Percentiles rank a stretch among this genome's conserved stretches.
These are phyloP conservation scores for Elsinoe arachidis DNA, from an alignment of 2,329 filamentous ascomycete genomes.

Conservation along the genomic window DNA sequence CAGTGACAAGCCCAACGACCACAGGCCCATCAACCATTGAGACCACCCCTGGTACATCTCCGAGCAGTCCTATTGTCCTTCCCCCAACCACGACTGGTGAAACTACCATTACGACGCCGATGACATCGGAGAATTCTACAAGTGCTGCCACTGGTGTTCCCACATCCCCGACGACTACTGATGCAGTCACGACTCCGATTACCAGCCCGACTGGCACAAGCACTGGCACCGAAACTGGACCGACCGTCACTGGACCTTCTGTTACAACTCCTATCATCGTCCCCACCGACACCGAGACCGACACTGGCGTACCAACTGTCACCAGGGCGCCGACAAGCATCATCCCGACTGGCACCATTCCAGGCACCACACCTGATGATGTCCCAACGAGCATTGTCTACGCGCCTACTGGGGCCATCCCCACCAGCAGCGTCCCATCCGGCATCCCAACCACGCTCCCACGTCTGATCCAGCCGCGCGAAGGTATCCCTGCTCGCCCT, in stretches of 20 bases:
- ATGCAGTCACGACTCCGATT: background rate
- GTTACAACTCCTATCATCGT: slow-evolving; percentile 13
- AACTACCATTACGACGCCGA: slow-evolving; percentile 9
- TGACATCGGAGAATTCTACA: slow-evolving; percentile 2
- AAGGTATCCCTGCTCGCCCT: slow-evolving; percentile 48
- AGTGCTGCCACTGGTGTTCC: background rate
- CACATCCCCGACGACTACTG: background rate
- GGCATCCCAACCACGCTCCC: slow-evolving; percentile 61
- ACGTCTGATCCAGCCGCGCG: slow-evolving; percentile 63
- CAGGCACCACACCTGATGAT: slow-evolving; percentile 35
- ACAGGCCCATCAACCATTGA: slow-evolving; percentile 19
- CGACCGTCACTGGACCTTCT: slow-evolving; percentile 13
- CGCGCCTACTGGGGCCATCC: slow-evolving; percentile 36
- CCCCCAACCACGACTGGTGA: slow-evolving; percentile 11
- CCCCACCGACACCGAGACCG: slow-evolving; percentile 15
- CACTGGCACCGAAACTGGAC: background rate
- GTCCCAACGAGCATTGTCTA: slow-evolving; percentile 55
- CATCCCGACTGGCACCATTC: slow-evolving; percentile 39
- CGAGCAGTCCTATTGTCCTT: slow-evolving; percentile 15
- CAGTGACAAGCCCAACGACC: slow-evolving; percentile 13
- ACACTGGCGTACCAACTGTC: slow-evolving; percentile 21
- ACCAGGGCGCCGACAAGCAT: slow-evolving; percentile 33
- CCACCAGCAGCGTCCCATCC: slow-evolving; percentile 37
- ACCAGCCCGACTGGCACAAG: background rate
- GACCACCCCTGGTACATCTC: slow-evolving; percentile 9